Percentiles rank a stretch among this genome's conserved stretches.
These are phyloP conservation scores for Persicaria tinctoria DNA, from an alignment of 148 eudicot genomes.

Conservation along the genomic window DNA sequence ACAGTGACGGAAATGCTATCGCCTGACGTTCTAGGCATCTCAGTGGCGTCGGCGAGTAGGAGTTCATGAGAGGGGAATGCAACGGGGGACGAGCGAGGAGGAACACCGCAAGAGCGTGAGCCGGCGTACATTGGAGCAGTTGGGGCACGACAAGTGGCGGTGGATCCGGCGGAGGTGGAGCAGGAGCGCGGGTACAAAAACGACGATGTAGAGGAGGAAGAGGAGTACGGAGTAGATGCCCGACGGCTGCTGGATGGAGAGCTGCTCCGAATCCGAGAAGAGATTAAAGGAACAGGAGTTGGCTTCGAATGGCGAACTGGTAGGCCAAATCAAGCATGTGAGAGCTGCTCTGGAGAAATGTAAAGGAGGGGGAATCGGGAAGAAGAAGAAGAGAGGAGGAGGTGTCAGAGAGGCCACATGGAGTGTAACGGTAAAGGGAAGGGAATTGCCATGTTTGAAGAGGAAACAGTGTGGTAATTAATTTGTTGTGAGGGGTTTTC, in stretches of 20 bases:
- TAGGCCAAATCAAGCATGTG: not conserved
- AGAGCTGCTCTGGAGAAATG: constrained; percentile 9
- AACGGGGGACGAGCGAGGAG: constrained; percentile 38
- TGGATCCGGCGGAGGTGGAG: constrained; percentile 49
- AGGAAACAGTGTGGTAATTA: not conserved
- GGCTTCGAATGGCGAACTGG: not conserved
- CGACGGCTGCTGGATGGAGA: constrained; percentile 63
- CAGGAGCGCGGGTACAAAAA: constrained; percentile 55
- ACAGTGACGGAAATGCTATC: constrained; percentile 95
- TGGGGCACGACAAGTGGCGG: constrained; percentile 31
- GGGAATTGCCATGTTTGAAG: constrained; percentile 19
- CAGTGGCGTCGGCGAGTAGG: constrained; percentile 36
- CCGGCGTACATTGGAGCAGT: constrained; percentile 23
- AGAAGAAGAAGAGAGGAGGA: constrained; percentile 3
- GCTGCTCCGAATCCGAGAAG: constrained; percentile 67
- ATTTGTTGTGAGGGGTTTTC: not conserved
- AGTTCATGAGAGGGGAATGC: constrained; percentile 44
- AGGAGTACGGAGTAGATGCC: constrained; percentile 60
- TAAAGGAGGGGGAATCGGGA: constrained; percentile 1
- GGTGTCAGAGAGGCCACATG: constrained; percentile 64
- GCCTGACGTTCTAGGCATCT: constrained; percentile 39
- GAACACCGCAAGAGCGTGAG: constrained; percentile 28
- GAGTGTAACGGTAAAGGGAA: constrained; percentile 31
- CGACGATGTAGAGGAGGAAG: constrained; percentile 75
- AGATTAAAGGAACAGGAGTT: constrained; percentile 17